phyloP scores from a whole-genome alignment of 768 basidiomycete species.

The Termitomyces sp. region DNA sequence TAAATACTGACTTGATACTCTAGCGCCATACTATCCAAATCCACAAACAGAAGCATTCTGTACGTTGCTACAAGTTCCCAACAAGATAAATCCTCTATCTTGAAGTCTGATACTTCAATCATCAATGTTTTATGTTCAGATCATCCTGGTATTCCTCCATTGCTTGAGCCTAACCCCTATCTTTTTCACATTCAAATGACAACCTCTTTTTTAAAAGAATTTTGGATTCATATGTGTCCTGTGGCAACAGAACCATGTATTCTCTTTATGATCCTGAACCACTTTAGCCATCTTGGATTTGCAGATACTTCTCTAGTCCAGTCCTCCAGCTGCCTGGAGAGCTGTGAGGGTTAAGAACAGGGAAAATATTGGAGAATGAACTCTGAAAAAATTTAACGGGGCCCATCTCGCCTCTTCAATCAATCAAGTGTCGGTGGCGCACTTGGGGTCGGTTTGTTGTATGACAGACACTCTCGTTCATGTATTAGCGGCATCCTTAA shows the following conservation, averaged over 20 bases:
- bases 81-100: constrained; percentile 44
- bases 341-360: constrained; percentile 12
- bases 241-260: constrained; percentile 58
- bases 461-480: not conserved
- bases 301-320: constrained; percentile 37
- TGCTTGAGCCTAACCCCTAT: too few relatives aligned
- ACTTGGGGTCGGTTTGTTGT: constrained; percentile 23
- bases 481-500: not conserved
- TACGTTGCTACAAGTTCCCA: constrained; percentile 70
- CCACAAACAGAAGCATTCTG: constrained; percentile 90
- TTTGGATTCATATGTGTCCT: constrained; percentile 23
- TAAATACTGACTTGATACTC: constrained; percentile 5
- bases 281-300: constrained; percentile 38
- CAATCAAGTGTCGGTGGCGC: constrained; percentile 35
- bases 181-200: constrained; percentile 67
- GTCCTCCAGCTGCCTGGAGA: not conserved
- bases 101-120: too few relatives aligned
- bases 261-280: constrained; percentile 51
- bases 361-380: not conserved
- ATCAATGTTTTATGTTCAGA: not conserved
- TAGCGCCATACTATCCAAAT: constrained; percentile 78
- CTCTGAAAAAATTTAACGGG: not conserved
- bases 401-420: not conserved
- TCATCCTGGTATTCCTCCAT: too few relatives aligned
- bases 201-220: too few relatives aligned